A percentile compares a stretch with the other conserved stretches of the same genome.
These are phyloP conservation scores for Allantophomopsis cytisporea DNA, from an alignment of 2,329 filamentous ascomycete species.

Conservation along the genomic window DNA sequence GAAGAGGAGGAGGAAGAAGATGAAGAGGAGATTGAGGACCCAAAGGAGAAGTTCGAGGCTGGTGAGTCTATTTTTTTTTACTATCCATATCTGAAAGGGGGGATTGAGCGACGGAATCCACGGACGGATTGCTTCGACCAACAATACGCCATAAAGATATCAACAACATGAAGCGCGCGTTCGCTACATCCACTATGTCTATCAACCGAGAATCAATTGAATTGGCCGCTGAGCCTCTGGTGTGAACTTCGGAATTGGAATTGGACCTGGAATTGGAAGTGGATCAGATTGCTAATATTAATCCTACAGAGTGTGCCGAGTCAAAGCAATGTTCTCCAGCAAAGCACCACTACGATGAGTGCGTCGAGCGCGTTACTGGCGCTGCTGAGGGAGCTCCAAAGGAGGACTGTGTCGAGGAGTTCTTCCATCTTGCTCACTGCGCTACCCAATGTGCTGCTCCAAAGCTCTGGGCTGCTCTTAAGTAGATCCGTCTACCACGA, in stretches of 20 bases:
- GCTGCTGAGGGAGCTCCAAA: conserved; percentile 39
- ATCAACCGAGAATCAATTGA: too few species aligned
- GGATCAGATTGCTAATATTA: too few species aligned
- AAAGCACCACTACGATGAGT: conserved; percentile 99
- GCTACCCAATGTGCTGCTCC: conserved; percentile 84
- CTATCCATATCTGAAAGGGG: background rate
- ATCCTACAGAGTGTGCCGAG: conserved; percentile 47
- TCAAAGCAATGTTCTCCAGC: conserved; percentile 70
- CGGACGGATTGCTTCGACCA: too few species aligned
- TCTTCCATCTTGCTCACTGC: conserved; percentile 98
- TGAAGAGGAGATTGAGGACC: conserved; percentile 70
- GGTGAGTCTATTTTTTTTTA: conserved; percentile 46
- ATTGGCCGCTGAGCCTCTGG: too few species aligned
- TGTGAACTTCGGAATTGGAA: too few species aligned
- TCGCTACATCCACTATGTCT: too few species aligned
- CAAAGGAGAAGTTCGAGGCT: conserved; percentile 81
- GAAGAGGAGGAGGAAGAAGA: conserved; percentile 48
- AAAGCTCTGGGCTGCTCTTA: conserved; percentile 87
- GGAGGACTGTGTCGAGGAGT: conserved; percentile 99
- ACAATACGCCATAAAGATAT: too few species aligned
- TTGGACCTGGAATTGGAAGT: too few species aligned
- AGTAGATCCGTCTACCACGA: conserved; percentile 42
- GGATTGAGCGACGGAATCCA: too few species aligned
- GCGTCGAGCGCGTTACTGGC: conserved; percentile 78
- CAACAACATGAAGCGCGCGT: too few species aligned